A percentile compares a stretch with the other conserved stretches of the same genome.
phyloP scores from a whole-genome alignment of 1,284 basidiomycete species.

The Boletellus deceptivus region DNA sequence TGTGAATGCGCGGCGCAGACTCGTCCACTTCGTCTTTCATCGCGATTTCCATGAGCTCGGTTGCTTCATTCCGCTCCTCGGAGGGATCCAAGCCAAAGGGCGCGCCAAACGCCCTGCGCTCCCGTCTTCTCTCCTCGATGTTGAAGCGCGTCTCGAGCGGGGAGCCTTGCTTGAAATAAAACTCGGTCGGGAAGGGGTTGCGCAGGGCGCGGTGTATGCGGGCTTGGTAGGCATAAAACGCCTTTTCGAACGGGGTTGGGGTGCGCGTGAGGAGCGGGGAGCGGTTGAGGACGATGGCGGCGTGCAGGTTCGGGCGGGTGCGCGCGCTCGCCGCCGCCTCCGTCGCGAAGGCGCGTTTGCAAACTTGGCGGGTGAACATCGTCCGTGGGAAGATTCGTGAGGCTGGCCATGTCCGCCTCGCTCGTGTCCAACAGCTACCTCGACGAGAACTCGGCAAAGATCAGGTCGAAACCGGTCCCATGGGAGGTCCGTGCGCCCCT shows the following conservation, averaged over 20 bases:
- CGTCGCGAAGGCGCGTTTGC: conserved; percentile 37
- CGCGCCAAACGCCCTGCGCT: conserved; percentile 68
- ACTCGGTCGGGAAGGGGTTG: conserved; percentile 86
- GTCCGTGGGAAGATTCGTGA: conserved; percentile 2
- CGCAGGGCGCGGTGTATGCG: conserved; percentile 82
- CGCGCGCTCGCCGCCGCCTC: conserved; percentile 17
- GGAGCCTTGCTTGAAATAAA: conserved; percentile 95
- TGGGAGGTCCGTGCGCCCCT: conserved; percentile 76
- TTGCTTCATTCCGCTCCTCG: conserved; percentile 49
- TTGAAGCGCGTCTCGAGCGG: conserved; percentile 82
- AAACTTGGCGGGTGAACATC: conserved; percentile 9
- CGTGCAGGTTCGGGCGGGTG: conserved; percentile 33
- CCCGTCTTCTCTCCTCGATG: conserved; percentile 68
- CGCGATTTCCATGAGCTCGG: conserved; percentile 55
- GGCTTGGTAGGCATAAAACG: conserved; percentile 86
- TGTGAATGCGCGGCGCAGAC: conserved; percentile 56
- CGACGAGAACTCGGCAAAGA: conserved; percentile 84
- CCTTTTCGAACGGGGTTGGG: conserved; percentile 75
- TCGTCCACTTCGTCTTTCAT: conserved; percentile 65
- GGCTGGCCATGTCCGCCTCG: conserved; percentile 65
- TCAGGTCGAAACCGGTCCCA: conserved; percentile 86
- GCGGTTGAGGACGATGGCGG: conserved; percentile 79
- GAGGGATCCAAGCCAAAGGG: conserved; percentile 47
- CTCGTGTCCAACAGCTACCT: conserved; percentile 88
- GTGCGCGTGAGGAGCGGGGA: conserved; percentile 80